Evolutionary conservation across 1,284 basidiomycete genomes (phyloP).

Genomic region (Trametes sp.): DNA sequence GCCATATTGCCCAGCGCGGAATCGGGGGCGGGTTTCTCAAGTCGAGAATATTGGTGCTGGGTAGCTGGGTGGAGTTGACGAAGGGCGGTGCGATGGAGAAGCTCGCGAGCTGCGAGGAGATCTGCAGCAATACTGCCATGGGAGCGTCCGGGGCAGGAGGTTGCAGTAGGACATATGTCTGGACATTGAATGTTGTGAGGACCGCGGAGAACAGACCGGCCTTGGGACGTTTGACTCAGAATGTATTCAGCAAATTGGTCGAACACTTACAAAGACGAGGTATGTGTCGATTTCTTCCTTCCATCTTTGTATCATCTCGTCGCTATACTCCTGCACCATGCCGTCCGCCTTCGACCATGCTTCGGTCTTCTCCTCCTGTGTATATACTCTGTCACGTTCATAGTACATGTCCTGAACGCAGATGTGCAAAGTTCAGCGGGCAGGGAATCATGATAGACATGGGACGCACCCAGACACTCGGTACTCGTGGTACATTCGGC

Average conservation of each 20-base stretch:
- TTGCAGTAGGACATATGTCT: slow-evolving; percentile 19
- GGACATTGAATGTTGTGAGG: slow-evolving; percentile 17
- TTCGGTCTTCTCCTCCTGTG: neutral
- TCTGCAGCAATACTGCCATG: slow-evolving; percentile 6
- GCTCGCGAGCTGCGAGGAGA: slow-evolving; percentile 14
- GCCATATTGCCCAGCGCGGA: slow-evolving; percentile 6
- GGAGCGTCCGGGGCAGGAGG: slow-evolving; percentile 6
- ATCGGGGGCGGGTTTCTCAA: too few species aligned
- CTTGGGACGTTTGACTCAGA: neutral
- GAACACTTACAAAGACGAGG: slow-evolving; percentile 19
- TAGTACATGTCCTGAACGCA: too few species aligned
- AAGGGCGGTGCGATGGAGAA: slow-evolving; percentile 16
- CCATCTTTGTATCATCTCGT: slow-evolving; percentile 19
- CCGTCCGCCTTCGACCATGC: slow-evolving; percentile 10
- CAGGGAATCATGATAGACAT: too few species aligned
- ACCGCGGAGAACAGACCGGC: slow-evolving; percentile 24
- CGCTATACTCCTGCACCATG: slow-evolving; percentile 8
- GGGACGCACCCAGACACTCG: too few species aligned
- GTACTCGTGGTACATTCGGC: too few species aligned
- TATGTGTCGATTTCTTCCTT: slow-evolving; percentile 22
- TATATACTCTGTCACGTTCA: neutral
- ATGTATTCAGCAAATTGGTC: neutral
- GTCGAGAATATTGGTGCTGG: too few species aligned
- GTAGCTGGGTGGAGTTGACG: slow-evolving; percentile 16
- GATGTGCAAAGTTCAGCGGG: too few species aligned